Percentiles rank a stretch among this genome's conserved stretches.
Evolutionary conservation across 257 asterid species (phyloP).

Genomic region (Solanum paucissectum): DNA sequence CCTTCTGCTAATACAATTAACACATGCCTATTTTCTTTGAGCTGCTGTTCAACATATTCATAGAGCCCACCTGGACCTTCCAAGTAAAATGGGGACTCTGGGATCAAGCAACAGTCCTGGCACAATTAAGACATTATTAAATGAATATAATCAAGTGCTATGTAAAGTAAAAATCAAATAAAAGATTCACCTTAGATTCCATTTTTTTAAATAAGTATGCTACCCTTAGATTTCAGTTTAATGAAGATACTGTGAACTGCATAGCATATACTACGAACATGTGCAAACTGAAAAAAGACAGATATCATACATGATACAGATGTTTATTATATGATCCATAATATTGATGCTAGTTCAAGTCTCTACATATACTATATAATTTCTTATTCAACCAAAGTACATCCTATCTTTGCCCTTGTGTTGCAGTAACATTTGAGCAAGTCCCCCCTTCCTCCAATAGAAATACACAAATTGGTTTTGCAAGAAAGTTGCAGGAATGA

Average conservation of each 20-base stretch:
- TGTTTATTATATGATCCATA: background rate
- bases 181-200: background rate
- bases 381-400: background rate
- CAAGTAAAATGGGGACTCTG: constrained; percentile 86
- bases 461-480: background rate
- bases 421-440: background rate
- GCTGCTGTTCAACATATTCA: constrained; percentile 71
- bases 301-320: background rate
- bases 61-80: constrained; percentile 91
- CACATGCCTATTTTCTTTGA: constrained; percentile 74
- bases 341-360: background rate
- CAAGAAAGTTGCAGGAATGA: background rate
- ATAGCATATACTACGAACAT: background rate
- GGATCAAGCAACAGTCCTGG: constrained; percentile 95
- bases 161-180: background rate
- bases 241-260: background rate
- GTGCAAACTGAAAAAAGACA: background rate
- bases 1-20: constrained; percentile 95
- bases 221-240: background rate
- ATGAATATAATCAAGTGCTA: background rate
- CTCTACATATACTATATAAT: background rate
- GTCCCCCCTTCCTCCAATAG: background rate
- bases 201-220: background rate
- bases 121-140: constrained; percentile 19
- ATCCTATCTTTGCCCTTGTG: background rate